Evolutionary conservation across 345 rosid genomes (phyloP), one percentile per base, ranked within the genome.

Genomic region (Euclidium syriacum): DNA sequence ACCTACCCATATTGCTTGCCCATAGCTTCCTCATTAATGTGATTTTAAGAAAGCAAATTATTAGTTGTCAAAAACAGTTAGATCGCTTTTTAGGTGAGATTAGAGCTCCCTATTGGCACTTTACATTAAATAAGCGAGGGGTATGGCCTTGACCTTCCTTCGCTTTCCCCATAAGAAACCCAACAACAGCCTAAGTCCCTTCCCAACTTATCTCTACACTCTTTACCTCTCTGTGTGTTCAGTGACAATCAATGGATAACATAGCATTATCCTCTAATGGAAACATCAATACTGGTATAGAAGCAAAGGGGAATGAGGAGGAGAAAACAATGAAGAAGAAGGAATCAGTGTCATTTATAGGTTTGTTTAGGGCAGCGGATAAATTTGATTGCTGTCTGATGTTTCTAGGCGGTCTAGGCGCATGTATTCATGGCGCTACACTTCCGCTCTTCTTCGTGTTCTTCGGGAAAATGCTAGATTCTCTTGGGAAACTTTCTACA

Each of bases 371-470:
- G 10, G 85, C 92, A 33, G 86, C 92, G 0, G 95, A 87, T 75
- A 74, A 67, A 26, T 5, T 72, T 20, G 95, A 85, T 63, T 82
- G 12, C 52, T 2, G 74, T 3, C 39, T 87, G 59, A 90, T 87
- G 95, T 49, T 81, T 22, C 19, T 87, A 0, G 97, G 92, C 11
- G 72, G 81, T 42, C 32, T 79, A 43, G 97, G 91, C 0, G 76
- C 95, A 0, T 80, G 75, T 62, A n/a, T 81, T 9, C 95, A 83
- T 11, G 97, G 97, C 5, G 84, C 79, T 14, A 79, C 86, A 3
- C 86, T 86, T 65, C 97, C 97, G 0, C 68, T 81, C 9, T 87
- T 90, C 74, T 80, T 87, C 35, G 35, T 85, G 32, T 72, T 87
- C 69, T 85, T 87, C 7, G 92, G 87, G 33, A 76, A 67, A 24